Percentiles rank a stretch among this genome's conserved stretches.
phyloP scores from a whole-genome alignment of 495 filamentous ascomycete genomes.

The Daldinia loculata region DNA sequence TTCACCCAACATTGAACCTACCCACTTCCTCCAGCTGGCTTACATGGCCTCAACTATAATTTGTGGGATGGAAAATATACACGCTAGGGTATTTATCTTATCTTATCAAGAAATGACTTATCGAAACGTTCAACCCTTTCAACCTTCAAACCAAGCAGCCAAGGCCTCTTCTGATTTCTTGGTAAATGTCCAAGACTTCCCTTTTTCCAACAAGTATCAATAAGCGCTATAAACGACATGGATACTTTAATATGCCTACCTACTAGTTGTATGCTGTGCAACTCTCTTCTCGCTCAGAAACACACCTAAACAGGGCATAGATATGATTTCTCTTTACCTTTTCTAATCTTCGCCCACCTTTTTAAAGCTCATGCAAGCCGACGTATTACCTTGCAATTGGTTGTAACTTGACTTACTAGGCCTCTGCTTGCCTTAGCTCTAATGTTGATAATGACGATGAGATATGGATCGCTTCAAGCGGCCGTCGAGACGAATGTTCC shows the following conservation, averaged over 20 bases:
- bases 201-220: background rate
- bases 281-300: background rate
- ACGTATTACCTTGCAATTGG: background rate
- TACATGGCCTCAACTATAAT: background rate
- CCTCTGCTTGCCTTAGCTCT: background rate
- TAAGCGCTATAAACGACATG: background rate
- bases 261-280: background rate
- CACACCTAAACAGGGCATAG: background rate
- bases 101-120: conserved; percentile 8
- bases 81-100: conserved; percentile 8
- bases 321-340: background rate
- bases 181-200: background rate
- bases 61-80: conserved; percentile 8
- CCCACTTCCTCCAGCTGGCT: background rate
- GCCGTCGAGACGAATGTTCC: background rate
- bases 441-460: background rate
- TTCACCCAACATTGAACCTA: background rate
- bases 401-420: background rate
- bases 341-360: background rate
- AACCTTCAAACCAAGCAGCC: background rate
- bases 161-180: background rate
- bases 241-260: background rate
- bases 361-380: background rate
- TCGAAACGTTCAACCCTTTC: background rate
- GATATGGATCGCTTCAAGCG: background rate